Evolutionary conservation across 192 early-diverging fungal species (phyloP), one percentile per base, ranked within the genome.

Genomic region (Oehlia diaphana): DNA sequence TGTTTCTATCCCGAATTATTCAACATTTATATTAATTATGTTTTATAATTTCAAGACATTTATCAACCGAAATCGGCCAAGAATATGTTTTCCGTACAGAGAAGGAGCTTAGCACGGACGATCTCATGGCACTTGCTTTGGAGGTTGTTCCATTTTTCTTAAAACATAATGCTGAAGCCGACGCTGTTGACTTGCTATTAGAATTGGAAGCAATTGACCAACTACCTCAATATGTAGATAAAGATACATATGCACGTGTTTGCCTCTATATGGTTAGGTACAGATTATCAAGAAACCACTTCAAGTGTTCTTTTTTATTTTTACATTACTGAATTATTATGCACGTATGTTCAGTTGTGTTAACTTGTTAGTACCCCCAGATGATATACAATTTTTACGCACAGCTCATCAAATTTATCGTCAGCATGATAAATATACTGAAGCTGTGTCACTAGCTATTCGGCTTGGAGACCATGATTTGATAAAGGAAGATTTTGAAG

Each of bases 161-260:
- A 85, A 91, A 95, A 80, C 96, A 99, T 86, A 98, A 98, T 78
- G 97, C 96, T 8, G 98, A 99, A 83, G 96, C 96, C 2, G 98
- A 99, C 87, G 97, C 98, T 8, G 95, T 98, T 79, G 98, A 99
- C 87, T 87, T 99, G 78, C 87, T 99, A 73, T 79, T 96, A 65
- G 96, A 97, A 86, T 80, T 99, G 68, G 96, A 96, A 81, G 88
- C 88, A 39, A 89, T 98, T 74, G 93, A 95, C 65, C 79, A 92
- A 70, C 82, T 99, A 19, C 90, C 91, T 9, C 81, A 89, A 58
- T 97, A 93, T 83, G 95, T 98, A 31, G 95, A 97, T 86, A 94
- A 95, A 85, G 92, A 97, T 78, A 97, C 95, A 9, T 98, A 93
- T 85, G 88, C 90, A 79, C 93, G 98, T 37, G 97, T 99, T 37